Evolutionary conservation across 495 filamentous ascomycete species (phyloP).

Genomic region (Podospora anserina): DNA sequence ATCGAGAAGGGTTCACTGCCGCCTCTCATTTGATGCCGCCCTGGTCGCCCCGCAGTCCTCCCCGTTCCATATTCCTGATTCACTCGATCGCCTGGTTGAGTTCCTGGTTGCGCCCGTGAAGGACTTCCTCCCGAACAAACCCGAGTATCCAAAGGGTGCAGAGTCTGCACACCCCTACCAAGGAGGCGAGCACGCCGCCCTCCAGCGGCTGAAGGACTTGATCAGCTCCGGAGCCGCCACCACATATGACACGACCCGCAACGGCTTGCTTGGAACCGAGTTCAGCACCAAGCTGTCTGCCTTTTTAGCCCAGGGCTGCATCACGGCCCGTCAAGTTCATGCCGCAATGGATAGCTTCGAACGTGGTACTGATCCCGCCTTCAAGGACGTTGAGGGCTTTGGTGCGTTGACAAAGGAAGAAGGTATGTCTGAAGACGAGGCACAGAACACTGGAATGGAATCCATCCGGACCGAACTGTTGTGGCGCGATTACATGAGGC

Average conservation of each 20-base stretch:
- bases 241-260: conserved; percentile 63
- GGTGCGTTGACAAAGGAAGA: conserved; percentile 34
- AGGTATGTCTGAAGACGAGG: conserved; percentile 31
- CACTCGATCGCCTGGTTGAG: conserved; percentile 46
- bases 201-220: conserved; percentile 54
- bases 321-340: conserved; percentile 67
- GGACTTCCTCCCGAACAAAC: conserved; percentile 34
- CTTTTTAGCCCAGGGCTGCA: conserved; percentile 63
- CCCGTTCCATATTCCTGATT: conserved; percentile 60
- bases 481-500: conserved; percentile 74
- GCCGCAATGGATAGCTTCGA: conserved; percentile 60
- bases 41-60: conserved; percentile 50
- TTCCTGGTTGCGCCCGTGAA: conserved; percentile 54
- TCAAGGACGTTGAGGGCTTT: conserved; percentile 44
- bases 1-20: conserved; percentile 47
- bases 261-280: conserved; percentile 62
- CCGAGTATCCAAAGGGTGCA: conserved; percentile 44
- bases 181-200: conserved; percentile 60
- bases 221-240: conserved; percentile 55
- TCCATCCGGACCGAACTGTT: conserved; percentile 65
- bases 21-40: conserved; percentile 46
- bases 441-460: conserved; percentile 63
- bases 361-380: conserved; percentile 46
- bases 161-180: conserved; percentile 60
- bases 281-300: conserved; percentile 69